These are phyloP conservation scores for Rhizopus arrhizus DNA, from an alignment of 371 early-diverging fungal genomes.

Conservation along the genomic window DNA sequence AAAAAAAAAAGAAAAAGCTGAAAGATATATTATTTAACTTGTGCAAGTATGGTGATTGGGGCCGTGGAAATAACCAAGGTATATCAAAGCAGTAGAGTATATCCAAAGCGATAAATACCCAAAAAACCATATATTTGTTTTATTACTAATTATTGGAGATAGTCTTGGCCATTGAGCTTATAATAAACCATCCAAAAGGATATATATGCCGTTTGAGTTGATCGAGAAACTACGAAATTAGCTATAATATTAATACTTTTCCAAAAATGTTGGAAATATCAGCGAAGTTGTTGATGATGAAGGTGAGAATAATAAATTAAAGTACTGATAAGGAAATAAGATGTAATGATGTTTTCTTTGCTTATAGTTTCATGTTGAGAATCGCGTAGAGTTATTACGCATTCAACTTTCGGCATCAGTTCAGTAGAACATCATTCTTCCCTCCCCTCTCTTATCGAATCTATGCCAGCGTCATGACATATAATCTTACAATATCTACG, in stretches of 20 bases:
- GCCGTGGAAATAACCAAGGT: background rate
- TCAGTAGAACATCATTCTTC: constrained; percentile 6
- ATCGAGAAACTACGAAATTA: background rate
- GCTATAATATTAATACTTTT: constrained; percentile 9
- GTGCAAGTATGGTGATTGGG: background rate
- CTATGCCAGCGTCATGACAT: constrained; percentile 4
- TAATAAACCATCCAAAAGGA: background rate
- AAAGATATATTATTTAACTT: constrained; percentile 10
- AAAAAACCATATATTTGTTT: constrained; percentile 3
- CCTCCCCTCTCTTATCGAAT: constrained; percentile 3
- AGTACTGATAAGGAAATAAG: background rate
- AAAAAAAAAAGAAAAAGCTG: too few relatives aligned
- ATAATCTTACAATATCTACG: too few relatives aligned
- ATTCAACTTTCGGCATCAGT: constrained; percentile 2
- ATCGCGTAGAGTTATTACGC: constrained; percentile 4
- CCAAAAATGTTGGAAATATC: background rate
- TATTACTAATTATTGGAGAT: background rate
- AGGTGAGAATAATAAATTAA: background rate
- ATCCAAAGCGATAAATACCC: constrained; percentile 1
- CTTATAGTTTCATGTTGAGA: constrained; percentile 1
- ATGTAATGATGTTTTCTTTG: background rate
- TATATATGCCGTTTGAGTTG: constrained; percentile 10
- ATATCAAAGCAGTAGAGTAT: constrained; percentile 1
- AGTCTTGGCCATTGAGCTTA: constrained; percentile 4
- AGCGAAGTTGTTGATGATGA: constrained; percentile 5